These are phyloP conservation scores for Bifiguratus adelaidae DNA, from an alignment of 192 early-diverging fungal genomes.

Conservation along the genomic window DNA sequence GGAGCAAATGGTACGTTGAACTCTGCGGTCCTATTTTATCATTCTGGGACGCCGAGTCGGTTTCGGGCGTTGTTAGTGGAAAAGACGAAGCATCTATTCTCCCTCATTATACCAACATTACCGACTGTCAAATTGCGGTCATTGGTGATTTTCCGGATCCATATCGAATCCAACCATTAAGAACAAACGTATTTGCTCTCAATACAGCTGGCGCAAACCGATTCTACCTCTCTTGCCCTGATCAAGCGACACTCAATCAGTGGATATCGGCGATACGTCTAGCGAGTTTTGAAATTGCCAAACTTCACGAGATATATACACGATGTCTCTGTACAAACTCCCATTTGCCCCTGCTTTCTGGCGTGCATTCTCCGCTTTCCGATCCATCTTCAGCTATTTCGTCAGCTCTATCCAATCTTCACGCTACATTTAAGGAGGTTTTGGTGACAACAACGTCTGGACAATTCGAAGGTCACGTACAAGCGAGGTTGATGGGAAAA, in stretches of 20 bases:
- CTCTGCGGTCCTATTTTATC: slow-evolving; percentile 54
- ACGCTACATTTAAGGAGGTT: slow-evolving; percentile 25
- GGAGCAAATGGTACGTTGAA: slow-evolving; percentile 68
- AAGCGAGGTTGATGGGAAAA: slow-evolving; percentile 36
- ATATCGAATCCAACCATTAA: slow-evolving; percentile 7
- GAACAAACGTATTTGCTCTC: slow-evolving; percentile 48
- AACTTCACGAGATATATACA: slow-evolving; percentile 69
- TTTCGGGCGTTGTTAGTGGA: slow-evolving; percentile 5
- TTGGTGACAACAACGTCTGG: slow-evolving; percentile 27
- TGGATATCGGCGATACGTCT: slow-evolving; percentile 67
- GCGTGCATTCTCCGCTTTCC: slow-evolving; percentile 9
- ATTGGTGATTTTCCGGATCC: slow-evolving; percentile 39
- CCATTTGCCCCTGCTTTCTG: slow-evolving; percentile 3
- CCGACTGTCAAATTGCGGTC: slow-evolving; percentile 49
- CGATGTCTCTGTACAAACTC: slow-evolving; percentile 19
- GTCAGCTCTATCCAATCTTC: not conserved
- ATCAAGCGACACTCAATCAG: slow-evolving; percentile 40
- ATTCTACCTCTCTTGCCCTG: slow-evolving; percentile 45
- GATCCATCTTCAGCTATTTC: slow-evolving; percentile 10
- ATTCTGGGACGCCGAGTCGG: slow-evolving; percentile 36
- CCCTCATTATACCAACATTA: slow-evolving; percentile 67
- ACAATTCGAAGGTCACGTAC: slow-evolving; percentile 41
- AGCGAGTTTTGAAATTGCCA: slow-evolving; percentile 61
- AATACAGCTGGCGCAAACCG: slow-evolving; percentile 63
- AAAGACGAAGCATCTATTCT: slow-evolving; percentile 36